Percentiles rank a stretch among this genome's conserved stretches.
Evolutionary conservation across 306 rosid genomes (phyloP).

Genomic region (Spatholobus suberectus): DNA sequence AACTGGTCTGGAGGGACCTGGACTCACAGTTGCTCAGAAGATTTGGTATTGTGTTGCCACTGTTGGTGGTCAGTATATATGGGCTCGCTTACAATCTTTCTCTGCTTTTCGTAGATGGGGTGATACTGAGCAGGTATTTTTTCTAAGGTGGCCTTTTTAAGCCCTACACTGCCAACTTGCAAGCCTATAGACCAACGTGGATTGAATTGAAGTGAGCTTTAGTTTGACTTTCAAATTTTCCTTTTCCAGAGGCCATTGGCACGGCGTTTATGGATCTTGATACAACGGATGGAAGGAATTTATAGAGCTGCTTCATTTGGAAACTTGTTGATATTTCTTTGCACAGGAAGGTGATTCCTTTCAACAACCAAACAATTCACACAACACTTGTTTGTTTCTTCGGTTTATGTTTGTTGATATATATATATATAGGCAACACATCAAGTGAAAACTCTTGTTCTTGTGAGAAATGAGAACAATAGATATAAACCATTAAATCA

Average conservation of each 20-base stretch:
- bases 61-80: conserved; percentile 95
- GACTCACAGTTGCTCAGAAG: conserved; percentile 91
- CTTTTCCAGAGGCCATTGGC: conserved; percentile 85
- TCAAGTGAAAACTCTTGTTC: background rate
- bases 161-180: conserved; percentile 5
- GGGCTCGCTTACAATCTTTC: conserved; percentile 94
- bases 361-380: conserved; percentile 15
- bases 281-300: conserved; percentile 87
- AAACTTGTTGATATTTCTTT: conserved; percentile 95
- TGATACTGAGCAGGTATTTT: conserved; percentile 93
- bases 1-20: conserved; percentile 98
- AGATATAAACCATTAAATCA: background rate
- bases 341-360: conserved; percentile 79
- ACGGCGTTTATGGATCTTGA: conserved; percentile 78
- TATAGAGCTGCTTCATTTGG: conserved; percentile 97
- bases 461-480: background rate
- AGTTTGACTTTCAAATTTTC: conserved; percentile 25
- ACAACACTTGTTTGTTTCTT: conserved; percentile 12
- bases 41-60: conserved; percentile 92
- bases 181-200: background rate
- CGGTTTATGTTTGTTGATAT: conserved; percentile 12
- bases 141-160: conserved; percentile 16
- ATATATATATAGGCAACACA: conserved; percentile 7
- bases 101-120: conserved; percentile 99
- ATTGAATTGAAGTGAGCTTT: conserved; percentile 34